Base-by-base conservation (phyloP, 768 basidiomycete species). In the Lanmaoa rubissima region DNA sequence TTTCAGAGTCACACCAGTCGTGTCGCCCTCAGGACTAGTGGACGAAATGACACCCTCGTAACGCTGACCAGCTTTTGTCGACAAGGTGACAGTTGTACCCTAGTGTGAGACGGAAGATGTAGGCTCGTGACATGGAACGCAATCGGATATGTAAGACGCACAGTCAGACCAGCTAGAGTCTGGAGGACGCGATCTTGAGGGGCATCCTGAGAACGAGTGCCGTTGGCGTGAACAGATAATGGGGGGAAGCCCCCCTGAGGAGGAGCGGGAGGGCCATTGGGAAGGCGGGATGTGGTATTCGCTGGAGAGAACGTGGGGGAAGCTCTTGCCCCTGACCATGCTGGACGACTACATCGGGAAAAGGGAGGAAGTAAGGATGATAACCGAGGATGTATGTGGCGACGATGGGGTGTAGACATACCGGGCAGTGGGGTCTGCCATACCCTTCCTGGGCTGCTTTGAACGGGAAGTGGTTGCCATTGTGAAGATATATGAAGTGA, bases 1-100 rank as follows among this genome's bases (percentile, higher is more conserved):
- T 67, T 84, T 87, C 59, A 93, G 79, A 9, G 85, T 84, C 51
- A 92, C 82, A 45, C 91, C 92, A 13, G 76, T 71, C 28, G 81
- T 83, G 69, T 90, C 87, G 45, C 86, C 84, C 65, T 91, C 89
- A 21, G 69, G 74, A 55, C 68, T 69, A 40, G 87, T 86, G 26
- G 83, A 84, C 14, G 65, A 74, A 54, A 93, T 76, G 61, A 83
- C 83, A 54, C 90, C 91, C 68, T 92, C 88, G 69, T 84, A 87
- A 60, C 88, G 88, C 63, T 83, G 79, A 35, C 78, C 75, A 14
- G 85, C 79, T 79, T 89, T 90, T 44, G 87, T 88, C 24, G 73
- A 69, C 57, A 93, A 79, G n/a, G 89, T 88, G 65, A 93, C 78
- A 38, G 87, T 90, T 6, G 87, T 90, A 40, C 91, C 90, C 90